Evolutionary conservation across 352 stramenopile genomes (phyloP), one percentile per base, ranked within the genome.

Genomic region (Globisporangium recalcitrans): DNA sequence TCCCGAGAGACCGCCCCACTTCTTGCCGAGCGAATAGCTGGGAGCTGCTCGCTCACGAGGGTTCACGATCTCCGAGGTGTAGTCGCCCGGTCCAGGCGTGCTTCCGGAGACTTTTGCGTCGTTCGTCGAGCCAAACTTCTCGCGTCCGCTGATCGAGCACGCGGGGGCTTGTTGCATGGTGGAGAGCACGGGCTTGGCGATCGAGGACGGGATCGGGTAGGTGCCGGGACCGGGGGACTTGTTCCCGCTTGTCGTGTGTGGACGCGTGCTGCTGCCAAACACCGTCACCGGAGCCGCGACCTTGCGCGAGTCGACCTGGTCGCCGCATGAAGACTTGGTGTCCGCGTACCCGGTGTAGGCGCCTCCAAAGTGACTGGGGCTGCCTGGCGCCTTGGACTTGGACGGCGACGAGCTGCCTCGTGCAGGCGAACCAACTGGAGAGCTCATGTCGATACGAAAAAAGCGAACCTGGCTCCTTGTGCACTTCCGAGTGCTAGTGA

Each of bases 281-380:
- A 85, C 76, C 0, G 81, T 81, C 19, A 69, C 67, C 0, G 82
- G 82, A 9, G 82, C 80, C 22, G 82, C 89, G 7, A 75, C 71
- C 62, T 91, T 90, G 60, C 80, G 78, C 9, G 82, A 91, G 62
- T 91, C 82, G 9, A 88, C 75, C 61, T 91, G 82, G 38, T 85
- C 77, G 26, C 82, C 82, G 51, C 74, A 81, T 3, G 80, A 82
- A 14, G 78, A 88, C 56, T 91, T 90, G 63, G 88, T 79, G 55
- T 88, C 82, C 29, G 71, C 73, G 54, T 82, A 91, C 52, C 68
- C 67, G 49, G 62, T 78, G 71, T 68, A 70, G 16, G 65, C 60
- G 36, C 52, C 48, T n/a, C 57, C 56, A 51, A 65, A 52, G 56
- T 72, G 38, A n/a, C 29, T 63, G 0, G 75, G 75, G 24, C 76